These are phyloP conservation scores for Chenopodium formosanum DNA, from an alignment of 148 eudicot genomes.

Conservation along the genomic window DNA sequence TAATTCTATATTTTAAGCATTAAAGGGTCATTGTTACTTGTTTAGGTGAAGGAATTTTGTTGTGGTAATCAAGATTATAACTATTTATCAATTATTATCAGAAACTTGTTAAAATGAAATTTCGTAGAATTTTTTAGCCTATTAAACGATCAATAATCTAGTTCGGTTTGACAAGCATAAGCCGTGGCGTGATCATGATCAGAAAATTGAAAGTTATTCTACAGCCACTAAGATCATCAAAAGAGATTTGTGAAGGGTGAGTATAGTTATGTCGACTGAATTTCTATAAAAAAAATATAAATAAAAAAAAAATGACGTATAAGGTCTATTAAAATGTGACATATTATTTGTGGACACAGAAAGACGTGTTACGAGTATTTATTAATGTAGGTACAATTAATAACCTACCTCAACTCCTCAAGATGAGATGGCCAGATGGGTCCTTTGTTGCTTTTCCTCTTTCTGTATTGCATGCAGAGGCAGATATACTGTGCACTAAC, in stretches of 20 bases:
- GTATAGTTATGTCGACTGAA: background rate
- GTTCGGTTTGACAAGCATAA: slow-evolving; percentile 15
- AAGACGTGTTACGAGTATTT: background rate
- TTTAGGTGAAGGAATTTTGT: background rate
- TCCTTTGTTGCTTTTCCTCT: too few species aligned
- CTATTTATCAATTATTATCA: background rate
- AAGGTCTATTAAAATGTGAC: background rate
- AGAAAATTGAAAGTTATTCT: slow-evolving; percentile 14
- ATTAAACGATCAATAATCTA: slow-evolving; percentile 3
- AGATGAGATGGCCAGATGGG: background rate
- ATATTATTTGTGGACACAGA: too few species aligned
- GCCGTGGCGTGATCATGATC: background rate
- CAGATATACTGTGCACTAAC: background rate
- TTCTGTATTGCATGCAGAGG: background rate
- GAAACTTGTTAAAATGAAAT: background rate
- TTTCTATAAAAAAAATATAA: too few species aligned
- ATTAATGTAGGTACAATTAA: background rate
- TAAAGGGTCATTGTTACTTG: slow-evolving; percentile 21
- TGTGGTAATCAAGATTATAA: background rate
- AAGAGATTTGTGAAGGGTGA: background rate
- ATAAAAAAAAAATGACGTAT: too few species aligned
- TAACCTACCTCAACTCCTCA: background rate
- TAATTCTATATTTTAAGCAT: too few species aligned
- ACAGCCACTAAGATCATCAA: slow-evolving; percentile 3
- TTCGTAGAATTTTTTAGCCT: background rate